Percentiles rank a stretch among this genome's conserved stretches.
Conservation (phyloP, 2,329 filamentous ascomycete genomes). For the Coniella lustricola region DNA sequence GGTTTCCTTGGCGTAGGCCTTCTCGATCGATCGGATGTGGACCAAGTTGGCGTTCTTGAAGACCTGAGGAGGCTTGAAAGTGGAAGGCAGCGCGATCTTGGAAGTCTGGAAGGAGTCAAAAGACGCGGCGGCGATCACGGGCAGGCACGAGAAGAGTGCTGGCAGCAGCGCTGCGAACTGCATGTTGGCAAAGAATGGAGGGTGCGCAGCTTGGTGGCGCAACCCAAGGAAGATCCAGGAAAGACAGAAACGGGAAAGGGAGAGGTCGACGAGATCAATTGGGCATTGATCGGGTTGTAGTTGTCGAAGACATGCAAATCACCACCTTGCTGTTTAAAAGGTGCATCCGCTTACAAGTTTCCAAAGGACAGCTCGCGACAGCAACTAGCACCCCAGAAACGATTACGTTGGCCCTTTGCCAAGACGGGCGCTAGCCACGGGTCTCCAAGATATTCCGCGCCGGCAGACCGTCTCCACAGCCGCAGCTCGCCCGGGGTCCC, state of each 20-base stretch:
- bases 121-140: slow-evolving; percentile 34
- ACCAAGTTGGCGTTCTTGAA: slow-evolving; percentile 94
- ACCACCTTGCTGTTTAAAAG: slow-evolving; percentile 12
- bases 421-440: slow-evolving; percentile 14
- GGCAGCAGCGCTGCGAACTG: slow-evolving; percentile 45
- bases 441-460: not conserved
- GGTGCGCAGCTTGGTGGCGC: slow-evolving; percentile 21
- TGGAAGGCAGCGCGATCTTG: slow-evolving; percentile 52
- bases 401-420: slow-evolving; percentile 6
- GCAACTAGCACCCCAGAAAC: not conserved
- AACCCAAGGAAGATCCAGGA: slow-evolving; percentile 15
- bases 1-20: slow-evolving; percentile 81
- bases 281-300: slow-evolving; percentile 18
- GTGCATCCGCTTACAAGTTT: slow-evolving; percentile 20
- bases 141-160: slow-evolving; percentile 52
- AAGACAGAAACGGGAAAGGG: slow-evolving; percentile 2
- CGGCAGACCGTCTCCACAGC: not conserved
- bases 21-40: slow-evolving; percentile 84
- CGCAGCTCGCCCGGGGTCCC: not conserved
- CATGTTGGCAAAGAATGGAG: slow-evolving; percentile 30
- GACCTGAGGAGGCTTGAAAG: slow-evolving; percentile 79
- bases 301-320: not conserved
- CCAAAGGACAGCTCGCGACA: slow-evolving; percentile 1
- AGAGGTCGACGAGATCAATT: slow-evolving; percentile 13
- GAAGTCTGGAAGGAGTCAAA: slow-evolving; percentile 40